Percentiles rank a stretch among this genome's conserved stretches.
Conservation (phyloP, 345 rosid species). For the Microcos paniculata region DNA sequence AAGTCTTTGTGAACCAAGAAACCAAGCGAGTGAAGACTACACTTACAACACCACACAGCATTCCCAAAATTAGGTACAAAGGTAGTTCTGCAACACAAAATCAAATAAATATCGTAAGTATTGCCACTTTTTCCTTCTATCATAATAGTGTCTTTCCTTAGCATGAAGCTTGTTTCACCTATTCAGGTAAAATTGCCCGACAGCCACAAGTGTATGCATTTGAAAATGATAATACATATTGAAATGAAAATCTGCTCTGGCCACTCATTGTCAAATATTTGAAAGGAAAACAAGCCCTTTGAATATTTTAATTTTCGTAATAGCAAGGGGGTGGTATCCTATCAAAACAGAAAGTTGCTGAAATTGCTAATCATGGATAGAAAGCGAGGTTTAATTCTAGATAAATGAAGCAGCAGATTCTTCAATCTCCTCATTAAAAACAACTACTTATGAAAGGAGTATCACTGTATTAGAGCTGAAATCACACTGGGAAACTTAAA, state of each 20-base stretch:
- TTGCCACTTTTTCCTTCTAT: neutral
- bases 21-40: constrained; percentile 84
- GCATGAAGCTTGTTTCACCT: constrained; percentile 35
- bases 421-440: neutral
- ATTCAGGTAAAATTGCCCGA: constrained; percentile 4
- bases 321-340: neutral
- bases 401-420: neutral
- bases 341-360: neutral
- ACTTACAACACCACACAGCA: constrained; percentile 95
- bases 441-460: constrained; percentile 2
- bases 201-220: neutral
- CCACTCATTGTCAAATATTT: neutral
- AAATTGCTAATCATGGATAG: neutral
- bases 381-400: neutral
- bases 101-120: neutral
- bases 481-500: neutral
- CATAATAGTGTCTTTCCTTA: constrained; percentile 42
- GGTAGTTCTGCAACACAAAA: constrained; percentile 72
- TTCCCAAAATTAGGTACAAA: constrained; percentile 90
- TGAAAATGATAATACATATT: neutral
- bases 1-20: constrained; percentile 77
- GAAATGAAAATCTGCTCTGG: neutral
- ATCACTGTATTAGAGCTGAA: neutral
- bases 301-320: neutral
- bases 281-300: neutral